Conservation (phyloP, 331 rosid species). For the Prunus yedoensis region DNA sequence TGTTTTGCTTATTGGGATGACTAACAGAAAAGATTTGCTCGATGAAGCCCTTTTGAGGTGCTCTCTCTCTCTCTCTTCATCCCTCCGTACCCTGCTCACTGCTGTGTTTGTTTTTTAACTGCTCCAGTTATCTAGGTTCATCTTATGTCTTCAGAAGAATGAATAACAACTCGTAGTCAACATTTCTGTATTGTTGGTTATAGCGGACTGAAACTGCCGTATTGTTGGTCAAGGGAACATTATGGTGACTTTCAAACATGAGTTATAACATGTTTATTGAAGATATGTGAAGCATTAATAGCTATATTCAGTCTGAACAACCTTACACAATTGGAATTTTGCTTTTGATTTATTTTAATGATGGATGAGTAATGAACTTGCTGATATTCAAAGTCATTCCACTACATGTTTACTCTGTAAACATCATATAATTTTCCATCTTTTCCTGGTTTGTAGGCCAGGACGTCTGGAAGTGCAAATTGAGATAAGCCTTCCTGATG, state of each 20-base stretch:
- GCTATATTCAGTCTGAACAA: constrained; percentile 19
- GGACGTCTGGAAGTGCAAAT: constrained; percentile 98
- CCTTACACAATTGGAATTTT: neutral
- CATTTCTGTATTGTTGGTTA: constrained; percentile 6
- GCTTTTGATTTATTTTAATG: neutral
- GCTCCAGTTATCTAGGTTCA: neutral
- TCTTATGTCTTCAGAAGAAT: constrained; percentile 13
- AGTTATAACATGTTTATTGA: constrained; percentile 2
- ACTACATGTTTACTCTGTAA: neutral
- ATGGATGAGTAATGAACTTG: neutral
- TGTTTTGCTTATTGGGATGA: constrained; percentile 99
- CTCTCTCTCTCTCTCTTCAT: constrained; percentile 9
- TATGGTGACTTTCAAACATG: neutral
- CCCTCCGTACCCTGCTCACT: neutral
- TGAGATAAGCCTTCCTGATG: constrained; percentile 99
- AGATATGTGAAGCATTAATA: neutral
- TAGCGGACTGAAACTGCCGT: neutral
- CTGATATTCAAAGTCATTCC: neutral
- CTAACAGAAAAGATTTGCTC: constrained; percentile 96
- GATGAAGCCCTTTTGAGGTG: constrained; percentile 98
- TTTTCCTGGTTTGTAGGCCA: constrained; percentile 59
- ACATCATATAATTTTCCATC: constrained; percentile 15
- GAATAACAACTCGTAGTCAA: constrained; percentile 25
- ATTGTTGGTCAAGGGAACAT: neutral
- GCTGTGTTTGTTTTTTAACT: constrained; percentile 7